Conservation (phyloP, 345 rosid species). For the Syzygium jambos region DNA sequence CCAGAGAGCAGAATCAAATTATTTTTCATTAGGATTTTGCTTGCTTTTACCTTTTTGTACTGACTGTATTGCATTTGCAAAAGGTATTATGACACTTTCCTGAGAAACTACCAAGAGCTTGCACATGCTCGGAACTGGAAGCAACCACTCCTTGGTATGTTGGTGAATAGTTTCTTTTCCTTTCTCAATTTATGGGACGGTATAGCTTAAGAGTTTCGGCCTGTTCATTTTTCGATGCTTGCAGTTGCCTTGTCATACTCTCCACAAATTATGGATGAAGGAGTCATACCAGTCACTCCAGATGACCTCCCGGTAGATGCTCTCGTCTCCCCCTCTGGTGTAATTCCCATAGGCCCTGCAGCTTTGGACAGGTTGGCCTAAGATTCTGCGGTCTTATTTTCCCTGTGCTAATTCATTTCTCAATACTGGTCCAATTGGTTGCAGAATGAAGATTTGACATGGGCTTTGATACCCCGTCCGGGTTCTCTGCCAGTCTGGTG, state of each 20-base stretch:
- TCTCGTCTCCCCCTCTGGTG: constrained; percentile 70
- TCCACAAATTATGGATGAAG: constrained; percentile 69
- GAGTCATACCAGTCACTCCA: constrained; percentile 48
- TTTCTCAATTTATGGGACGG: neutral
- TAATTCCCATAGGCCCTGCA: constrained; percentile 43
- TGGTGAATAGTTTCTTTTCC: neutral
- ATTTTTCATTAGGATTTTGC: neutral
- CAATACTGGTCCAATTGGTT: neutral
- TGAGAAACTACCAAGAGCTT: constrained; percentile 62
- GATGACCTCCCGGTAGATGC: constrained; percentile 66
- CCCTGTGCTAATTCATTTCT: neutral
- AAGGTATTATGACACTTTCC: constrained; percentile 76
- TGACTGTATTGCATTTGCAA: constrained; percentile 6
- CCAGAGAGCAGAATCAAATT: neutral
- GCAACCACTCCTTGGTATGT: constrained; percentile 65
- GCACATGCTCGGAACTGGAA: constrained; percentile 67
- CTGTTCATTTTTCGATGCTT: neutral
- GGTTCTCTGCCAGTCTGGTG: neutral
- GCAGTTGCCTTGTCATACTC: constrained; percentile 94
- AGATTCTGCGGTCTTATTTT: neutral
- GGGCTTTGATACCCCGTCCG: neutral
- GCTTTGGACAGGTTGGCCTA: constrained; percentile 51
- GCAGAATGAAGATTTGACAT: constrained; percentile 22
- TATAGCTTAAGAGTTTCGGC: neutral
- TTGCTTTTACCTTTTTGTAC: constrained; percentile 4